These are phyloP conservation scores for Leccinum pellstonianum DNA, from an alignment of 768 basidiomycete species.

Conservation along the genomic window DNA sequence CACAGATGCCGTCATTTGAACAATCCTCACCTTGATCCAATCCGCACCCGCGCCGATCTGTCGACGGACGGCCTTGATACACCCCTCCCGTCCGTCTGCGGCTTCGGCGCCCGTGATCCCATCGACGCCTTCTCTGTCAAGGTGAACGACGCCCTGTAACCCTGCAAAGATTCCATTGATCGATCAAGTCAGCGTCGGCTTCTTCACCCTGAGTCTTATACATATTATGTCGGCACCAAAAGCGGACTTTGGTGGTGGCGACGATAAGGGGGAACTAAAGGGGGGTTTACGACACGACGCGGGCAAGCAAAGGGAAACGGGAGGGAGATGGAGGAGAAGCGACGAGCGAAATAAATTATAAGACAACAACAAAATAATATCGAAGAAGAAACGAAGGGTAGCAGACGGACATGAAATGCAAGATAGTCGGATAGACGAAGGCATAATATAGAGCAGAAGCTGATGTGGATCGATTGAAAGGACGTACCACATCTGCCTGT, in stretches of 20 bases:
- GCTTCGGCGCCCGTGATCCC: constrained; percentile 56
- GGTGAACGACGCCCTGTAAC: constrained; percentile 47
- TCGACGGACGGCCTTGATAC: constrained; percentile 52
- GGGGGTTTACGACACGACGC: constrained; percentile 1
- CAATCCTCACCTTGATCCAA: constrained; percentile 55
- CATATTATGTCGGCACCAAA: not conserved
- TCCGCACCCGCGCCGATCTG: constrained; percentile 68
- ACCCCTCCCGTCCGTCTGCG: constrained; percentile 56
- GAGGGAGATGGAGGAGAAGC: not conserved
- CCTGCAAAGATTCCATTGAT: constrained; percentile 36
- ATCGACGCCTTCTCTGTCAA: constrained; percentile 52
- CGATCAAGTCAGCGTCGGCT: not conserved
- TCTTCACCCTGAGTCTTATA: not conserved
- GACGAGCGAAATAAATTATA: not conserved
- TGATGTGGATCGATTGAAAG: not conserved
- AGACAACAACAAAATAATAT: not conserved
- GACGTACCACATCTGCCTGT: constrained; percentile 57
- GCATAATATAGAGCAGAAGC: not conserved
- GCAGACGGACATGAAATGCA: constrained; percentile 2
- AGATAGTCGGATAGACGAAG: not conserved
- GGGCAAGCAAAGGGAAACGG: not conserved
- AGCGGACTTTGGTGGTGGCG: constrained; percentile 15
- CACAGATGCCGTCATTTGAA: constrained; percentile 8
- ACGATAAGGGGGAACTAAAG: constrained; percentile 11
- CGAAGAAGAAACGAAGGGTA: not conserved